Percentiles rank a stretch among this genome's conserved stretches.
phyloP scores from a whole-genome alignment of 169 alveolate genomes.

The Plasmodium reichenowi region DNA sequence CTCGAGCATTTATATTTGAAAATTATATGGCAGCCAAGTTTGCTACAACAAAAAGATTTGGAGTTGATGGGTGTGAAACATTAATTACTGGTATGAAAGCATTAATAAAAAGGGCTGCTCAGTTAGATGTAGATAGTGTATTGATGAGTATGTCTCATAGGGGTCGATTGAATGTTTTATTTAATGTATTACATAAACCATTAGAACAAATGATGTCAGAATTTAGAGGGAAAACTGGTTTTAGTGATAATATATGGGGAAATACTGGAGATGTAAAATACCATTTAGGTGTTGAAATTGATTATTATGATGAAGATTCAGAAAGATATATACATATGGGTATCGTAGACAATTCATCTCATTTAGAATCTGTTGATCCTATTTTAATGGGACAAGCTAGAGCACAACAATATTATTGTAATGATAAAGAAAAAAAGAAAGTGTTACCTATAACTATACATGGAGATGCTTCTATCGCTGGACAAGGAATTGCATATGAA shows the following conservation, averaged over 20 bases:
- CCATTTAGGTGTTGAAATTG: constrained; percentile 92
- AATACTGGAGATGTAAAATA: constrained; percentile 95
- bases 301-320: constrained; percentile 83
- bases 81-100: constrained; percentile 89
- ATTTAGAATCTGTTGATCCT: constrained; percentile 95
- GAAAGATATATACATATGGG: constrained; percentile 85
- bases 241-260: constrained; percentile 82
- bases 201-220: constrained; percentile 92
- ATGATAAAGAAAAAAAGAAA: constrained; percentile 80
- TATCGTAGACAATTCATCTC: constrained; percentile 94
- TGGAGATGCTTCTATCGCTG: constrained; percentile 97
- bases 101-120: constrained; percentile 52
- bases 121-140: constrained; percentile 88
- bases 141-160: constrained; percentile 97
- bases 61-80: constrained; percentile 95
- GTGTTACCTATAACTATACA: constrained; percentile 93
- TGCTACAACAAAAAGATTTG: constrained; percentile 94
- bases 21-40: constrained; percentile 84
- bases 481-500: constrained; percentile 96
- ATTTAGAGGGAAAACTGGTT: constrained; percentile 87
- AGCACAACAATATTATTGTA: constrained; percentile 90
- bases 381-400: constrained; percentile 93
- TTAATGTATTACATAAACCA: constrained; percentile 93
- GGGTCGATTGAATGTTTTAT: constrained; percentile 94
- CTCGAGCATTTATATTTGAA: constrained; percentile 83